A percentile compares a stretch with the other conserved stretches of the same genome.
phyloP scores from a whole-genome alignment of 1,139 yeast genomes.

The Geotrichum reessii region DNA sequence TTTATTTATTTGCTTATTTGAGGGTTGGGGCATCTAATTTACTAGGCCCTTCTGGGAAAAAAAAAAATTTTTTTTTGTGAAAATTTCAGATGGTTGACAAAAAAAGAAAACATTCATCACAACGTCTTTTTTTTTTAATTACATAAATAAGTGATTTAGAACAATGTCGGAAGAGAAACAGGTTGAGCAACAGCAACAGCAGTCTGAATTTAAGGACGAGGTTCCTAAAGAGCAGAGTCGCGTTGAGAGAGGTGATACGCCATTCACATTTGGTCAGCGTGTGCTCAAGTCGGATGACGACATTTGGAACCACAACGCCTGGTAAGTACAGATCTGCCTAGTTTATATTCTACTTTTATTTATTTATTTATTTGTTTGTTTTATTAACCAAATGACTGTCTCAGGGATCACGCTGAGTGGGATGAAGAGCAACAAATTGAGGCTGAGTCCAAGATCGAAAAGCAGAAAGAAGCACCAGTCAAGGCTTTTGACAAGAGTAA shows the following conservation, averaged over 20 bases:
- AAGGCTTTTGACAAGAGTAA: slow-evolving; percentile 67
- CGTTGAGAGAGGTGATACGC: slow-evolving; percentile 62
- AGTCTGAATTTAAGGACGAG: not conserved
- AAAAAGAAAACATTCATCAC: not conserved
- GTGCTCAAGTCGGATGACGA: slow-evolving; percentile 59
- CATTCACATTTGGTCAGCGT: slow-evolving; percentile 89
- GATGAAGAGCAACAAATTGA: slow-evolving; percentile 79
- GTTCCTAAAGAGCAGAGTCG: slow-evolving; percentile 21
- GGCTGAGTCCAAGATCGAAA: slow-evolving; percentile 67
- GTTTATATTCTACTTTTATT: not conserved
- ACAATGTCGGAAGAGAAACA: not conserved
- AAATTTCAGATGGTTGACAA: not conserved
- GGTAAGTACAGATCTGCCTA: slow-evolving; percentile 36
- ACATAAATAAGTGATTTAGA: not conserved
- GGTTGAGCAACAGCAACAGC: not conserved
- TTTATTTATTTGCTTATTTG: too few species aligned
- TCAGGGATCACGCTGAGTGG: slow-evolving; percentile 90
- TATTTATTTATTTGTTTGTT: too few species aligned
- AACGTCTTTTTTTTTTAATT: not conserved
- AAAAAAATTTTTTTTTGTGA: too few species aligned
- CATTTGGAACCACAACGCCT: slow-evolving; percentile 91
- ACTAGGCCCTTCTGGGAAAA: too few species aligned
- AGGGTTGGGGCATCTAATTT: too few species aligned
- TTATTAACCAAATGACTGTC: too few species aligned
- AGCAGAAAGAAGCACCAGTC: slow-evolving; percentile 79